Evolutionary conservation across 2,329 filamentous ascomycete genomes (phyloP).

Genomic region (Drechslerella stenobrocha): DNA sequence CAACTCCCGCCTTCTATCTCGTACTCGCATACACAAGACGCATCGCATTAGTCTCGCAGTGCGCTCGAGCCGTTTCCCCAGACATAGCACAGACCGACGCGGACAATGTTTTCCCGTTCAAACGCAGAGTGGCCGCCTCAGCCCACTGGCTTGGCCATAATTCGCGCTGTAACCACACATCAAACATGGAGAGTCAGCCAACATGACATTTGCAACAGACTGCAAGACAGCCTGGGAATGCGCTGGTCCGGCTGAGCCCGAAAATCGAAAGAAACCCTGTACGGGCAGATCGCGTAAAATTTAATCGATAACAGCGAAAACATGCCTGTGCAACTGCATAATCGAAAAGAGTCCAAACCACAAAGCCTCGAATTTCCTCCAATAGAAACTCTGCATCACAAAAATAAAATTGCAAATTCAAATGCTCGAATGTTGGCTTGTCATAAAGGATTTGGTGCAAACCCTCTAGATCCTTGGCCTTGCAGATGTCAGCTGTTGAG

Average conservation of each 20-base stretch:
- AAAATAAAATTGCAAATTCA: not conserved
- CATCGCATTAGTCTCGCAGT: not conserved
- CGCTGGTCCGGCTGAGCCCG: not conserved
- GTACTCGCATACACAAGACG: not conserved
- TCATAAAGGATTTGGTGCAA: too few species aligned
- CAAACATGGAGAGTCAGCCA: too few species aligned
- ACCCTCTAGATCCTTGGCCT: not conserved
- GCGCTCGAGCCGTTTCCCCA: not conserved
- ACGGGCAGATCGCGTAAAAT: not conserved
- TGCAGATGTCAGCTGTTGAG: not conserved
- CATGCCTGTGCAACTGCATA: not conserved
- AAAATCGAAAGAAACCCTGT: not conserved
- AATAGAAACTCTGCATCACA: not conserved
- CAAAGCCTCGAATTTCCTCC: too few species aligned
- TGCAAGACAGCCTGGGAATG: too few species aligned
- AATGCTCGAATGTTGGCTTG: too few species aligned
- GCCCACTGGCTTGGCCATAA: too few species aligned
- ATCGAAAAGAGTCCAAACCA: not conserved
- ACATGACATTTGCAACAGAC: too few species aligned
- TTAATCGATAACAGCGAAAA: constrained; percentile 1
- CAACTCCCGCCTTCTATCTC: too few species aligned
- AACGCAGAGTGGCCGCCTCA: too few species aligned
- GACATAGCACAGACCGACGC: not conserved
- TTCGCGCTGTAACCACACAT: too few species aligned
- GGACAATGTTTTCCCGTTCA: too few species aligned